Percentiles rank a stretch among this genome's conserved stretches.
phyloP scores from a whole-genome alignment of 2,329 filamentous ascomycete genomes.

The Pseudopyricularia cyperi region DNA sequence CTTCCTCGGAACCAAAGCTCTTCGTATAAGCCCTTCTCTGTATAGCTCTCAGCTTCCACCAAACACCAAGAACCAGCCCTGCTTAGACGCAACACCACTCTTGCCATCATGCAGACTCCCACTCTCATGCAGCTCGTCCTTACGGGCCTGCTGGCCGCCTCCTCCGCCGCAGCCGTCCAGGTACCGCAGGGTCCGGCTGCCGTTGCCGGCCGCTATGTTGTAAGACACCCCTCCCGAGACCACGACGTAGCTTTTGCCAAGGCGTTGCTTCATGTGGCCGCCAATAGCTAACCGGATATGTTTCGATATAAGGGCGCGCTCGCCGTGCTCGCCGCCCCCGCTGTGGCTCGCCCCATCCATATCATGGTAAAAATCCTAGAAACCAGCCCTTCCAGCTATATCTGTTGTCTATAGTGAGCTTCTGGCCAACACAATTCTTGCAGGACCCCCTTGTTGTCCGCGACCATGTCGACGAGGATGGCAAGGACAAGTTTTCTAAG shows the following conservation, averaged over 20 bases:
- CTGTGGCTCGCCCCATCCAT: neutral
- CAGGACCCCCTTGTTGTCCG: neutral
- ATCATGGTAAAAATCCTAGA: neutral
- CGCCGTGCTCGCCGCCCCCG: neutral
- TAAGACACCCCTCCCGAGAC: neutral
- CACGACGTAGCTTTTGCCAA: too few relatives aligned
- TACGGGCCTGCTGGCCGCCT: conserved; percentile 32
- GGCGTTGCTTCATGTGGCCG: neutral
- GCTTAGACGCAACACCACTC: neutral
- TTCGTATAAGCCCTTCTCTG: neutral
- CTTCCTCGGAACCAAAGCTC: neutral
- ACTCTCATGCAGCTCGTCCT: neutral
- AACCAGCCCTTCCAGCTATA: neutral
- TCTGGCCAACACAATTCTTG: neutral
- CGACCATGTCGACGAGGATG: neutral
- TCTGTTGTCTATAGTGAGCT: neutral
- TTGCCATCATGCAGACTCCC: conserved; percentile 1
- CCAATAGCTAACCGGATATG: neutral
- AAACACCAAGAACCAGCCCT: neutral
- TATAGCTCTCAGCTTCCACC: neutral
- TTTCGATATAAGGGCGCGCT: neutral
- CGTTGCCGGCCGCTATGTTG: neutral
- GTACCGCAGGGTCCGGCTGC: conserved; percentile 23
- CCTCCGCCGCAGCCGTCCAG: conserved; percentile 52
- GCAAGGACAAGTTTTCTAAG: conserved; percentile 1